These are phyloP conservation scores for Nannizziopsis arthrosporioides DNA, from an alignment of 2,329 filamentous ascomycete species.

Conservation along the genomic window DNA sequence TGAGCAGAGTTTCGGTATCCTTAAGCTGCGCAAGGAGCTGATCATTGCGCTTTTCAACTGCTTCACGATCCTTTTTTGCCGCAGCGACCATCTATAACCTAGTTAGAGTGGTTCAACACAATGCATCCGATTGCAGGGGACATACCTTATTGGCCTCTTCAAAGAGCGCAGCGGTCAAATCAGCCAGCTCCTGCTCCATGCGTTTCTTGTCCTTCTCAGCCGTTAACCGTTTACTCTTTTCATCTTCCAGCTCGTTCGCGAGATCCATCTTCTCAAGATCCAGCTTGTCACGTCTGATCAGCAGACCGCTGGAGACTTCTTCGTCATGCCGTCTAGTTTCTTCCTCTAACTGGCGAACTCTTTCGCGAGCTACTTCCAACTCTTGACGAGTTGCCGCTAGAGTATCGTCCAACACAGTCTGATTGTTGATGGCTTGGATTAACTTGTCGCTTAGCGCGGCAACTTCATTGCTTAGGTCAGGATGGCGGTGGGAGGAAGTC, in stretches of 20 bases:
- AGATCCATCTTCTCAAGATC: constrained; percentile 58
- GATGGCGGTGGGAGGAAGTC: constrained; percentile 35
- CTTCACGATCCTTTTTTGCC: constrained; percentile 74
- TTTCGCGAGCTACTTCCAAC: constrained; percentile 58
- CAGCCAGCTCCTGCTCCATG: constrained; percentile 87
- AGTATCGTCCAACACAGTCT: constrained; percentile 81
- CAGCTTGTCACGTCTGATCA: constrained; percentile 63
- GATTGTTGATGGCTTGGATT: constrained; percentile 93
- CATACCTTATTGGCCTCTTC: constrained; percentile 83
- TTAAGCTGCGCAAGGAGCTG: constrained; percentile 73
- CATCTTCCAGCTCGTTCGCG: constrained; percentile 49
- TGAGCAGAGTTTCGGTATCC: constrained; percentile 74
- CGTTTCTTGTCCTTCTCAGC: constrained; percentile 70
- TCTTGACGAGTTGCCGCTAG: constrained; percentile 73
- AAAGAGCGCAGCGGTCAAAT: constrained; percentile 81
- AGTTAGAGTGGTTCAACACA: constrained; percentile 8
- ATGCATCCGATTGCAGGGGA: background rate
- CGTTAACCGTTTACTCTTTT: constrained; percentile 52
- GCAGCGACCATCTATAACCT: constrained; percentile 66
- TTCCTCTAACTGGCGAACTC: constrained; percentile 56
- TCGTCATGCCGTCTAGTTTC: constrained; percentile 58
- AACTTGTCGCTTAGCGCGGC: constrained; percentile 87
- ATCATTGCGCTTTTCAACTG: constrained; percentile 71
- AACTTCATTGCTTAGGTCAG: constrained; percentile 62
- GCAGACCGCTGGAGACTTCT: constrained; percentile 58